Evolutionary conservation across 352 stramenopile genomes (phyloP), one percentile per base, ranked within the genome.

Genomic region (Phytophthora sojae): DNA sequence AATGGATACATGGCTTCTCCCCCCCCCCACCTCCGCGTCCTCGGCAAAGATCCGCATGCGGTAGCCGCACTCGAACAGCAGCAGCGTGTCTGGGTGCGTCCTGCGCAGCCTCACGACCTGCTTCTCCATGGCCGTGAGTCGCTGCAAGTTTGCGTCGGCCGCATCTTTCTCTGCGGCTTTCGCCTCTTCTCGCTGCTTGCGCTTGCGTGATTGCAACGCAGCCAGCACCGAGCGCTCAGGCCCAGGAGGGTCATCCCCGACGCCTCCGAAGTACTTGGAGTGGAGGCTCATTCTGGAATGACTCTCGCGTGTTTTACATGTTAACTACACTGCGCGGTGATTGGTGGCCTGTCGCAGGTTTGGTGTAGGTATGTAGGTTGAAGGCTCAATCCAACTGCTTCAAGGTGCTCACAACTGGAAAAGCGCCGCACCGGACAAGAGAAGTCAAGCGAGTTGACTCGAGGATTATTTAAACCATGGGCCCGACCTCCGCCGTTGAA

Each of bases 1-100:
- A 39, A 23, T 57, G 19, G 51, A 39, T 58, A 62, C 45, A 14
- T 52, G 45, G 45, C 54, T 32, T 12, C 26, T 30, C 26, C 26
- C 26, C 26, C 26, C 26, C 21, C 21, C 21, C 21, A 80, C 77
- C 61, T 91, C 73, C 0, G 88, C 90, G 67, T 95, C 90, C 7
- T 89, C 50, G 3, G 76, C 86, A 56, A 97, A 97, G 25, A 95
- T 77, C 4, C 86, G 75, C 73, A 92, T 91, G 64, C 86, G 86
- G 61, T 97, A 97, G 29, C 88, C 90, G 64, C 85, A 94, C 73
- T 96, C 84, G 30, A 96, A 85, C 30, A 93, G 64, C 62, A 96
- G 75, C 52, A 95, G 65, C 23, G 76, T 77, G 52, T 86, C 84
- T 14, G 72, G 62, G 30, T 90, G 58, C 12, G 57, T 15, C 1